Percentiles rank a stretch among this genome's conserved stretches.
Evolutionary conservation across 2,329 filamentous ascomycete species (phyloP).

Genomic region (Penicillium paneum): DNA sequence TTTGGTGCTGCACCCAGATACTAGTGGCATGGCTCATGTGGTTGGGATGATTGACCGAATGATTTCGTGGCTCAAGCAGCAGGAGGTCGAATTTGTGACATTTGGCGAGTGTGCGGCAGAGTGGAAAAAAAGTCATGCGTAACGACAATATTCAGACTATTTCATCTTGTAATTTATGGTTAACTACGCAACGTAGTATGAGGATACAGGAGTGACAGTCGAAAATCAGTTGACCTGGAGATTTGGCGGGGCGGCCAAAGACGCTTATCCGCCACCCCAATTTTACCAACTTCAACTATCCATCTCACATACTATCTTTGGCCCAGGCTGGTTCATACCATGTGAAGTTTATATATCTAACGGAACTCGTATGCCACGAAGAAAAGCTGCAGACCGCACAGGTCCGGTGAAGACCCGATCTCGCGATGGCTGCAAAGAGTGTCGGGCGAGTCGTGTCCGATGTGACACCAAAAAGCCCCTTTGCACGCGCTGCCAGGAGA

Average conservation of each 20-base stretch:
- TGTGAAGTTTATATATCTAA: constrained; percentile 21
- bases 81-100: constrained; percentile 33
- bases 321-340: constrained; percentile 13
- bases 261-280: constrained; percentile 4
- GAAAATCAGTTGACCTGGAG: too few species aligned
- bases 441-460: constrained; percentile 41
- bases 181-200: too few species aligned
- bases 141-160: not conserved
- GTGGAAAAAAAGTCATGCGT: constrained; percentile 22
- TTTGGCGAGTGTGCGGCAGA: constrained; percentile 31
- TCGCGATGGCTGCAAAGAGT: constrained; percentile 42
- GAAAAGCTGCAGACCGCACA: constrained; percentile 36
- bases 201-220: too few species aligned
- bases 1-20: constrained; percentile 57
- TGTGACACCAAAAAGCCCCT: constrained; percentile 41
- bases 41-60: constrained; percentile 57
- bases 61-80: constrained; percentile 50
- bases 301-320: not conserved
- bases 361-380: constrained; percentile 32
- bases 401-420: constrained; percentile 40
- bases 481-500: constrained; percentile 38
- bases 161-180: too few species aligned
- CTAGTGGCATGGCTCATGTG: constrained; percentile 59
- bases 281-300: constrained; percentile 1
- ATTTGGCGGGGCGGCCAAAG: constrained; percentile 4